phyloP scores from a whole-genome alignment of 371 early-diverging fungal genomes.

The Saksenaea vasiformis region DNA sequence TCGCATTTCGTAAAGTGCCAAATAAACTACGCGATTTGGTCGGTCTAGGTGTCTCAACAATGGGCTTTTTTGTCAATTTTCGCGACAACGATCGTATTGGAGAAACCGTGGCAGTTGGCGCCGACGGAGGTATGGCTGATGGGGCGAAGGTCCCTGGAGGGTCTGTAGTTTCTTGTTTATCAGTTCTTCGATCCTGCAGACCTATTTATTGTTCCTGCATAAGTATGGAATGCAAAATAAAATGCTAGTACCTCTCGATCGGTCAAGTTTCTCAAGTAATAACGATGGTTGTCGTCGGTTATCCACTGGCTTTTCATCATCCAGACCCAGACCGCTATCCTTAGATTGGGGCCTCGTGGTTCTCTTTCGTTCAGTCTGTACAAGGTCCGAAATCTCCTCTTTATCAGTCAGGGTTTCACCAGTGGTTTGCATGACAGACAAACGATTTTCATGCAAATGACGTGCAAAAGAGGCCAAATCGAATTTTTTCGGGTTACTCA shows the following conservation, averaged over 20 bases:
- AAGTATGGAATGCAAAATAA: not conserved
- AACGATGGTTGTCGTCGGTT: not conserved
- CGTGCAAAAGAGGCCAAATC: constrained; percentile 44
- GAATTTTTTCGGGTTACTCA: constrained; percentile 14
- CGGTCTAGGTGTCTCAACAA: not conserved
- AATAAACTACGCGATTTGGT: not conserved
- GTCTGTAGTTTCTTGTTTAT: not conserved
- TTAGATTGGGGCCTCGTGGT: not conserved
- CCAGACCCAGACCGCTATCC: not conserved
- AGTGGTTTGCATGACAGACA: constrained; percentile 37
- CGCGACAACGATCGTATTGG: not conserved
- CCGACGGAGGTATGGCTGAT: not conserved
- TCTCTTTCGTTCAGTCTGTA: not conserved
- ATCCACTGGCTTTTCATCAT: not conserved
- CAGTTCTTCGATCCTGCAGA: not conserved
- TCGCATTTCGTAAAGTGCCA: not conserved
- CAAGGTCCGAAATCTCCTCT: not conserved
- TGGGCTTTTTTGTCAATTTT: not conserved
- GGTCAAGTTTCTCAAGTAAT: not conserved
- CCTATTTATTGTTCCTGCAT: not conserved
- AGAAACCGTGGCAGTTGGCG: not conserved
- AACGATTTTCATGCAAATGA: constrained; percentile 45
- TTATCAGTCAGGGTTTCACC: not conserved
- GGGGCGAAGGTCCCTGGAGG: not conserved
- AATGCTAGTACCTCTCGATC: not conserved